These are phyloP conservation scores for Coriaria nepalensis DNA, from an alignment of 306 rosid species.

Conservation along the genomic window DNA sequence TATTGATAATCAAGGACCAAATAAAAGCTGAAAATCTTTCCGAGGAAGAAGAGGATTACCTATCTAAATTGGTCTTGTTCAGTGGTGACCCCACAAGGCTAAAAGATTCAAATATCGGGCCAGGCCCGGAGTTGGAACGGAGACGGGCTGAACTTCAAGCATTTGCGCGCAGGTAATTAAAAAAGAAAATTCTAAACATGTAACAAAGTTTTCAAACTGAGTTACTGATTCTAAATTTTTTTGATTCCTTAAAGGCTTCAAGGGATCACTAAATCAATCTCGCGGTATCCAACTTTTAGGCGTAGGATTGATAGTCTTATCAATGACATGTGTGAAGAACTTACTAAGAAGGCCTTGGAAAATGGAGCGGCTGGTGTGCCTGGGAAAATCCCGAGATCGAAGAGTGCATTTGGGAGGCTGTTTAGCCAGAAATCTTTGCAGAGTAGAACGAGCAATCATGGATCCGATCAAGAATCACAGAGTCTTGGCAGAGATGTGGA, in stretches of 20 bases:
- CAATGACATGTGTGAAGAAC: constrained; percentile 34
- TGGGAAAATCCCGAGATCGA: constrained; percentile 43
- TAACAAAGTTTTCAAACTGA: too few relatives aligned
- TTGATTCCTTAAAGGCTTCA: constrained; percentile 39
- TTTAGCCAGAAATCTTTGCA: constrained; percentile 42
- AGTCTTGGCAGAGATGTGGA: constrained; percentile 30
- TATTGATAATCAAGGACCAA: constrained; percentile 82
- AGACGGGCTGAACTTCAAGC: constrained; percentile 83
- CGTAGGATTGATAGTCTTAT: constrained; percentile 63
- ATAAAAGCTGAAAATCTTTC: constrained; percentile 76
- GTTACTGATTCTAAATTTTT: not conserved
- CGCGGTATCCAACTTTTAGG: constrained; percentile 74
- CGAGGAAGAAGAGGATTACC: constrained; percentile 62
- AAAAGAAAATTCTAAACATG: too few relatives aligned
- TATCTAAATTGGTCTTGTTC: constrained; percentile 57
- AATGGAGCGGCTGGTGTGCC: constrained; percentile 3
- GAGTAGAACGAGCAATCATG: constrained; percentile 27
- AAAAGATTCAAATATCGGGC: constrained; percentile 31
- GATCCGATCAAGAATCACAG: constrained; percentile 35
- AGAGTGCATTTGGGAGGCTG: constrained; percentile 61
- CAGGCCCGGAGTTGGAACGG: constrained; percentile 59
- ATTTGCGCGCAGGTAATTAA: constrained; percentile 67
- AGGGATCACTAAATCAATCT: constrained; percentile 78
- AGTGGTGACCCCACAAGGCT: constrained; percentile 56
- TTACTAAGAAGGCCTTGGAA: constrained; percentile 29